phyloP scores from a whole-genome alignment of 2,329 filamentous ascomycete species.

The Plenodomus lindquistii region DNA sequence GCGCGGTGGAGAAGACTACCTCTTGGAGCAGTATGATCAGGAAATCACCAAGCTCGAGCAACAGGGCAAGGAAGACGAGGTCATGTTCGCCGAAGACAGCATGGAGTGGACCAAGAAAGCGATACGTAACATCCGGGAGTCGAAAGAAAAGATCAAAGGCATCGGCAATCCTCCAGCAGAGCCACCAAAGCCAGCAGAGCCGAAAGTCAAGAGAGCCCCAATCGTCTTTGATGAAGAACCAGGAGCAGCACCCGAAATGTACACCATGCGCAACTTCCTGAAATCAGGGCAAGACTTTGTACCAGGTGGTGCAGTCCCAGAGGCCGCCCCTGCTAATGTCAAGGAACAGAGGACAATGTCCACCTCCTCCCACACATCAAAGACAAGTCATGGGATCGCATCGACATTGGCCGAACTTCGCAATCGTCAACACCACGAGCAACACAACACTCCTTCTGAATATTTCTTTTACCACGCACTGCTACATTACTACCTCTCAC shows the following conservation, averaged over 20 bases:
- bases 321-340: constrained; percentile 4
- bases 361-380: constrained; percentile 35
- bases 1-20: constrained; percentile 90
- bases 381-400: constrained; percentile 39
- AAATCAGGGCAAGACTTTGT: constrained; percentile 50
- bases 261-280: constrained; percentile 53
- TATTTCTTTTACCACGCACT: constrained; percentile 90
- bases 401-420: constrained; percentile 52
- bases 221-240: constrained; percentile 54
- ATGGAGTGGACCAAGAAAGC: constrained; percentile 85
- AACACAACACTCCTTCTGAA: constrained; percentile 53
- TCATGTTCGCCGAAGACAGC: constrained; percentile 89
- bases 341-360: constrained; percentile 31
- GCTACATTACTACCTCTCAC: constrained; percentile 85
- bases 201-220: constrained; percentile 52
- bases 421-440: constrained; percentile 50
- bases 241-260: constrained; percentile 57
- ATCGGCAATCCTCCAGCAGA: constrained; percentile 67
- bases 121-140: constrained; percentile 70
- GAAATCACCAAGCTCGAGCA: constrained; percentile 75
- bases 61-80: constrained; percentile 86
- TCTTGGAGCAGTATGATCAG: constrained; percentile 75
- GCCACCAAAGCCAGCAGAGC: constrained; percentile 55
- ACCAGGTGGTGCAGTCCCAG: constrained; percentile 10
- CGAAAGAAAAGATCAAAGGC: constrained; percentile 73